Evolutionary conservation across 1,139 yeast species (phyloP).

Genomic region (Debaryomyces coudertii): DNA sequence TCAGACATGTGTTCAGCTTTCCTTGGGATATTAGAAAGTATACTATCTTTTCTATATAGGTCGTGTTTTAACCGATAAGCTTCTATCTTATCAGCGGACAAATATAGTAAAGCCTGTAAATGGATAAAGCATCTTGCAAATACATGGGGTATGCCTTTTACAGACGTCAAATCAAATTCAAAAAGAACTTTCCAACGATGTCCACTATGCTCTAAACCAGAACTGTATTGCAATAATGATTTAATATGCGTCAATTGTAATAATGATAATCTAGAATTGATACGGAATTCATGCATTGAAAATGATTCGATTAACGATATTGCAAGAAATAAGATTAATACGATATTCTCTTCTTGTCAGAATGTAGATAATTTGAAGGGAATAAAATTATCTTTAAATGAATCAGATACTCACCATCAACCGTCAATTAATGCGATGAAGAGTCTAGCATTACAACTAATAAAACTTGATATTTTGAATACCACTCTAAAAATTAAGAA

Average conservation of each 20-base stretch:
- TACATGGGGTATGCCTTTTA: slow-evolving; percentile 4
- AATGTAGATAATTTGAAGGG: slow-evolving; percentile 16
- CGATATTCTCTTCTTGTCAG: slow-evolving; percentile 26
- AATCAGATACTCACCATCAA: slow-evolving; percentile 23
- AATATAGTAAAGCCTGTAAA: not conserved
- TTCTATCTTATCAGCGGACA: slow-evolving; percentile 5
- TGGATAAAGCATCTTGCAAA: not conserved
- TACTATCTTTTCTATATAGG: too few species aligned
- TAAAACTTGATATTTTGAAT: slow-evolving; percentile 40
- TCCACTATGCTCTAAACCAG: slow-evolving; percentile 20
- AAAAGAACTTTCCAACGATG: slow-evolving; percentile 14
- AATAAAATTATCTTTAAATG: slow-evolving; percentile 4
- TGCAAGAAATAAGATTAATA: slow-evolving; percentile 30
- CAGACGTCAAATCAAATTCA: not conserved
- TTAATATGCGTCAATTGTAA: slow-evolving; percentile 27
- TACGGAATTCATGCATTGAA: slow-evolving; percentile 28
- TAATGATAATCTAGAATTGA: slow-evolving; percentile 23
- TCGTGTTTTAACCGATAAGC: not conserved
- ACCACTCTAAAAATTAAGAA: slow-evolving; percentile 24
- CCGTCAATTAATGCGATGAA: slow-evolving; percentile 35
- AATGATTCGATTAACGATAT: slow-evolving; percentile 27
- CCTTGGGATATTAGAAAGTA: too few species aligned
- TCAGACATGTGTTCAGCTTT: too few species aligned
- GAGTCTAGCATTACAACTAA: slow-evolving; percentile 45
- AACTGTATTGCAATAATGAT: slow-evolving; percentile 15